Evolutionary conservation across 768 basidiomycete species (phyloP), one percentile per base, ranked within the genome.

Genomic region (Clavaria fumosa): DNA sequence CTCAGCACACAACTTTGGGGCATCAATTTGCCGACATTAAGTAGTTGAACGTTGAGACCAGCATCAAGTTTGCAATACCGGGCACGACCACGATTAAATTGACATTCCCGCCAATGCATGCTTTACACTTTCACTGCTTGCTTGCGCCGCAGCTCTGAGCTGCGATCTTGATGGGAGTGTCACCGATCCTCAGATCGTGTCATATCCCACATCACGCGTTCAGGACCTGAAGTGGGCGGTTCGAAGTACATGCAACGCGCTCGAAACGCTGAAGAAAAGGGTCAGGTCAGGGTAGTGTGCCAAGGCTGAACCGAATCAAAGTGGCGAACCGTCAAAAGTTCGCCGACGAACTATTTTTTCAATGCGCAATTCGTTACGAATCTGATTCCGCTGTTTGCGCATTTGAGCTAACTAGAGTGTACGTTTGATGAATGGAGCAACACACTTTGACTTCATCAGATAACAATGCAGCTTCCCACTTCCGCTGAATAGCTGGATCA

Each of bases 191-290:
- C 19, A 11, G 33, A 37, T 26, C 22, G 14, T 24, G 31, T 36
- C 30, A 37, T 18, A 34, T 18, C 18, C 30, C 17, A 24, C 35
- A 10, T 23, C 10, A 5, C 10, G 14, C 15, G n/a, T n/a, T n/a
- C n/a, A n/a, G n/a, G n/a, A 48, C 80, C 76, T 11, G 67, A 61
- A 39, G 53, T 46, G 22, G 82, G 76, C 5, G 81, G 80, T 35
- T 65, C 60, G 54, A 85, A 89, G 53, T 78, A 85, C 51, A 69
- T 72, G 60, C 84, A 89, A 35, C 82, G 76, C 31, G 78, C 68
- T 41, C 66, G 67, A 53, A 89, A 88, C 22, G 79, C 84, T 89
- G 34, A 31, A 21, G n/a, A 23, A 10, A 23, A 15, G 34, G 18
- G 21, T 37, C 22, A 39, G 26, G 20, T 7, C 2, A 19, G 10